Percentiles rank a stretch among this genome's conserved stretches.
Evolutionary conservation across 768 basidiomycete species (phyloP).

Genomic region (Kwoniella sp.): DNA sequence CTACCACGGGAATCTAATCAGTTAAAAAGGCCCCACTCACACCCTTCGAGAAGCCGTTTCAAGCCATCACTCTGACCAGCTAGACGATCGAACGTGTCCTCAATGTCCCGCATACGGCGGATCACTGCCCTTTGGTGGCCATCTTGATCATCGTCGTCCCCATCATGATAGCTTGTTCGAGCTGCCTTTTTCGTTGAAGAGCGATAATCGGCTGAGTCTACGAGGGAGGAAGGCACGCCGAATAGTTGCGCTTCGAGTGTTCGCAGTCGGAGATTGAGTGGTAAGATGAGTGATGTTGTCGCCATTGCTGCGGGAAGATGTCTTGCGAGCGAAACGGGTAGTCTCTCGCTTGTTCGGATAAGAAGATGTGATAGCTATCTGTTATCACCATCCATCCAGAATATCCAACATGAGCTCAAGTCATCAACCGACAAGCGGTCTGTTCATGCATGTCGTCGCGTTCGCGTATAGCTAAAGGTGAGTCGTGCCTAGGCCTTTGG

Average conservation of each 20-base stretch:
- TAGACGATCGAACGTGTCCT: slow-evolving; percentile 33
- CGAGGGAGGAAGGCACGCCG: slow-evolving; percentile 18
- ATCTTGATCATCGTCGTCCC: neutral
- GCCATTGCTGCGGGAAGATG: too few species aligned
- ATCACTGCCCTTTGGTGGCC: neutral
- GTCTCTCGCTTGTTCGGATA: too few species aligned
- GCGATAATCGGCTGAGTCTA: neutral
- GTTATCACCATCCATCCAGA: too few species aligned
- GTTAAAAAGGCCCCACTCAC: slow-evolving; percentile 35
- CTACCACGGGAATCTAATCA: too few species aligned
- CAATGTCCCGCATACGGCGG: slow-evolving; percentile 26
- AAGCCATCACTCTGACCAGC: slow-evolving; percentile 33
- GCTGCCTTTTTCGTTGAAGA: neutral
- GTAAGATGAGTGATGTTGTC: slow-evolving; percentile 22
- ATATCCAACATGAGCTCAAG: too few species aligned
- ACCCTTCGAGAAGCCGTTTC: slow-evolving; percentile 35
- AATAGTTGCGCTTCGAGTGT: slow-evolving; percentile 41
- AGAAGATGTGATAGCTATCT: too few species aligned
- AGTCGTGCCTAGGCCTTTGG: too few species aligned
- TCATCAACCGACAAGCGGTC: too few species aligned
- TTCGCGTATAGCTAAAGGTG: too few species aligned
- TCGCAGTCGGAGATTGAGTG: slow-evolving; percentile 38
- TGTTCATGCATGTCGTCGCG: too few species aligned
- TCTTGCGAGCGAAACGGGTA: too few species aligned
- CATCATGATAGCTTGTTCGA: neutral